Evolutionary conservation across 2,329 filamentous ascomycete species (phyloP).

Genomic region (Colletotrichum filicis): DNA sequence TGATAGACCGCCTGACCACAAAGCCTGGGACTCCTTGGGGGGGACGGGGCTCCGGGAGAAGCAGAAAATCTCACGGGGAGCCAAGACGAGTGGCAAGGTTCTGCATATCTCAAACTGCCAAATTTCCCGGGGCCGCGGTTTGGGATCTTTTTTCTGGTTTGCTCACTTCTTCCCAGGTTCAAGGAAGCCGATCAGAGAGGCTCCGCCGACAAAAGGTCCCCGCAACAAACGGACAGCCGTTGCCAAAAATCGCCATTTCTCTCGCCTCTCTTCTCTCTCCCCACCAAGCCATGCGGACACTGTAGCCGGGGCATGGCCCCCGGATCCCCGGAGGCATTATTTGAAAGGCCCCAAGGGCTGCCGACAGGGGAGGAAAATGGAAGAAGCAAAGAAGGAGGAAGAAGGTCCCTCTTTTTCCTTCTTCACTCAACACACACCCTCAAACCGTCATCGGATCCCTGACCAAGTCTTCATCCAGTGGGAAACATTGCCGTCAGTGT

Average conservation of each 20-base stretch:
- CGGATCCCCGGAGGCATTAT: conserved; percentile 20
- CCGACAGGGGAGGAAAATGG: neutral
- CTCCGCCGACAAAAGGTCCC: neutral
- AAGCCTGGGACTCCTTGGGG: neutral
- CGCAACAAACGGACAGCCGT: neutral
- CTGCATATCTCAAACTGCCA: conserved; percentile 25
- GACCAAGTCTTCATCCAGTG: conserved; percentile 18
- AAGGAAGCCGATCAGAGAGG: neutral
- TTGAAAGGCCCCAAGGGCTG: neutral
- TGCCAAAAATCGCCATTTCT: neutral
- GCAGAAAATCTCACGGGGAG: neutral
- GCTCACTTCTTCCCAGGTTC: neutral
- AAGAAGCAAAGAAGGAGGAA: neutral
- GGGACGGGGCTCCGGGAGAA: neutral
- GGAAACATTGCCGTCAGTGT: conserved; percentile 26
- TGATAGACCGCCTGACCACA: neutral
- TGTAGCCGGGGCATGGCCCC: conserved; percentile 24
- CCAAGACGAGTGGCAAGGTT: neutral
- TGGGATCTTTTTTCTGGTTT: conserved; percentile 18
- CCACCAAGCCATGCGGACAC: conserved; percentile 9
- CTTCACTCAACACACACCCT: neutral
- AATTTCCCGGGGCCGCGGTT: conserved; percentile 34
- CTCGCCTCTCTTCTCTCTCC: conserved; percentile 2
- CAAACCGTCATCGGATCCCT: neutral
- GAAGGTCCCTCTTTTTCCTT: neutral